A percentile compares a stretch with the other conserved stretches of the same genome.
These are phyloP conservation scores for Leccinum proximum DNA, from an alignment of 1,284 basidiomycete species.

Conservation along the genomic window DNA sequence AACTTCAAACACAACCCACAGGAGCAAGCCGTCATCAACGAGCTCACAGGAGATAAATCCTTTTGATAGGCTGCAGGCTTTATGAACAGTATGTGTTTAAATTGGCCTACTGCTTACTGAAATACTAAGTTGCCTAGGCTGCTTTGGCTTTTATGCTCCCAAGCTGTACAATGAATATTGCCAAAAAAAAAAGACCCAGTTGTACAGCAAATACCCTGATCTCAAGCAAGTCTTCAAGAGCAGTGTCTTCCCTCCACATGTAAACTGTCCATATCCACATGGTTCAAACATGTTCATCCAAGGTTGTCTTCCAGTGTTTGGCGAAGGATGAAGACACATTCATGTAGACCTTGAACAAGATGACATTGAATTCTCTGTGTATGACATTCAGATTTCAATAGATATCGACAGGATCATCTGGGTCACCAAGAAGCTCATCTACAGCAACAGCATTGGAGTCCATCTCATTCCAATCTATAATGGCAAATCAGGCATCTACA, in stretches of 20 bases:
- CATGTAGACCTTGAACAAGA: slow-evolving; percentile 11
- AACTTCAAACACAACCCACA: too few relatives aligned
- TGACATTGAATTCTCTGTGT: not conserved
- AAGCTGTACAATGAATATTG: too few relatives aligned
- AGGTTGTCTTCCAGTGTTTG: not conserved
- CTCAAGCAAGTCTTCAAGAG: too few relatives aligned
- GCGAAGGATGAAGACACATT: slow-evolving; percentile 1
- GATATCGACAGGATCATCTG: slow-evolving; percentile 20
- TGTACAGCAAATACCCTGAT: too few relatives aligned
- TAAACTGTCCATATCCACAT: not conserved
- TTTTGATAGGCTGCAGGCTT: too few relatives aligned
- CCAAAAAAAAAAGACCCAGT: too few relatives aligned
- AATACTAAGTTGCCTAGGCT: too few relatives aligned
- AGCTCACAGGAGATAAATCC: too few relatives aligned
- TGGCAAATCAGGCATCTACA: not conserved
- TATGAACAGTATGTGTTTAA: too few relatives aligned
- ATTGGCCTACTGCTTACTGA: too few relatives aligned
- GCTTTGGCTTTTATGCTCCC: too few relatives aligned
- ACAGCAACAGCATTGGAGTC: slow-evolving; percentile 3
- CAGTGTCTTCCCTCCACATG: not conserved
- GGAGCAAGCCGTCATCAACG: too few relatives aligned
- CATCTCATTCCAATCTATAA: slow-evolving; percentile 6
- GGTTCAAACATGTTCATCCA: slow-evolving; percentile 9
- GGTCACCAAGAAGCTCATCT: slow-evolving; percentile 1
- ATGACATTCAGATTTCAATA: slow-evolving; percentile 4